Percentiles rank a stretch among this genome's conserved stretches.
These are phyloP conservation scores for Ceriops decandra DNA, from an alignment of 345 rosid genomes.

Conservation along the genomic window DNA sequence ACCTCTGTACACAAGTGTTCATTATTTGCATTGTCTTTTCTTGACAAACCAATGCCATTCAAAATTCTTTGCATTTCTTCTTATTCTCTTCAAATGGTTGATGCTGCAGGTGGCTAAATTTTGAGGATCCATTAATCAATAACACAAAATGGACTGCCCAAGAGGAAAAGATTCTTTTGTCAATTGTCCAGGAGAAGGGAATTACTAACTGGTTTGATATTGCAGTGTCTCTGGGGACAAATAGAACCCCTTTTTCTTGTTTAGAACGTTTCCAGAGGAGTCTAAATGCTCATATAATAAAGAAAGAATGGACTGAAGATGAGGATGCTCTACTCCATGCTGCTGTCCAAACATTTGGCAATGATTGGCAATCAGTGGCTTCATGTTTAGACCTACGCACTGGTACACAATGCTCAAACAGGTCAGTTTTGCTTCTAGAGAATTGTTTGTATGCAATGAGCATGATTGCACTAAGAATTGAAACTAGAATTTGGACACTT, in stretches of 20 bases:
- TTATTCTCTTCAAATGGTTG: slow-evolving; percentile 11
- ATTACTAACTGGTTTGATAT: slow-evolving; percentile 63
- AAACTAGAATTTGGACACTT: neutral
- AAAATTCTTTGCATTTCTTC: neutral
- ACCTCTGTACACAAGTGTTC: slow-evolving; percentile 13
- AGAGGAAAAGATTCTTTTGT: slow-evolving; percentile 66
- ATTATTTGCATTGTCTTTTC: slow-evolving; percentile 10
- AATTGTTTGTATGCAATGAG: neutral
- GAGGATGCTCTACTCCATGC: slow-evolving; percentile 78
- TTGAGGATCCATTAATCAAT: slow-evolving; percentile 78
- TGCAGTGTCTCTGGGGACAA: slow-evolving; percentile 61
- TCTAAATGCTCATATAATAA: slow-evolving; percentile 63
- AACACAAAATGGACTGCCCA: slow-evolving; percentile 49
- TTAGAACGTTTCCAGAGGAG: slow-evolving; percentile 81
- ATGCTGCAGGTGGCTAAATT: slow-evolving; percentile 73
- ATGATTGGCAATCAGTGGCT: slow-evolving; percentile 89
- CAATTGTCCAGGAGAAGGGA: slow-evolving; percentile 56
- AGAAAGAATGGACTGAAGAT: slow-evolving; percentile 71
- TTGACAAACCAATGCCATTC: neutral
- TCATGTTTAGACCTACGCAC: slow-evolving; percentile 60
- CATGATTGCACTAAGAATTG: neutral
- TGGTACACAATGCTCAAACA: slow-evolving; percentile 87
- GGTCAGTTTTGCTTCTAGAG: slow-evolving; percentile 42
- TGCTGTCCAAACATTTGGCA: slow-evolving; percentile 69
- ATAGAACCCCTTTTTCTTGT: slow-evolving; percentile 88